Conservation (phyloP, 2,329 filamentous ascomycete genomes). For the Polytolypa hystricis region DNA sequence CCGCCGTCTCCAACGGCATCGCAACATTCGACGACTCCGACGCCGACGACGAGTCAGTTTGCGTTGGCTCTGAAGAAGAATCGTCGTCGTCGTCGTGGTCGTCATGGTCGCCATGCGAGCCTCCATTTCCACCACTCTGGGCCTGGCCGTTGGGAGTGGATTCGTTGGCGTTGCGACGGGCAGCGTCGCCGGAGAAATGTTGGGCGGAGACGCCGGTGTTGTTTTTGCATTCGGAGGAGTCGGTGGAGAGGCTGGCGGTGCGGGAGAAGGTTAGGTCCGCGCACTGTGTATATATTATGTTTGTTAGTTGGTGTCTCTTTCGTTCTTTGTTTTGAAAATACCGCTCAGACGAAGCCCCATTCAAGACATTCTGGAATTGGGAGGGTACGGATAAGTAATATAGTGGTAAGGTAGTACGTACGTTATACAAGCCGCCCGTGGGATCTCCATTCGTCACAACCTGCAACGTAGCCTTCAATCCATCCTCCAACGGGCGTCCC, state of each 20-base stretch:
- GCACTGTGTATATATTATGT: conserved; percentile 39
- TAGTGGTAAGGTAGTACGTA: conserved; percentile 28
- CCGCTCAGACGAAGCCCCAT: neutral
- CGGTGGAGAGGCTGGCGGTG: conserved; percentile 36
- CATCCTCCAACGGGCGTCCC: conserved; percentile 44
- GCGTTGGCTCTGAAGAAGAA: conserved; percentile 8
- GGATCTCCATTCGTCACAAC: conserved; percentile 53
- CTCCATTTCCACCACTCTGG: conserved; percentile 16
- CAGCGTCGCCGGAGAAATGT: conserved; percentile 28
- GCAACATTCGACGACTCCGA: conserved; percentile 22
- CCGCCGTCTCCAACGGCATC: conserved; percentile 22
- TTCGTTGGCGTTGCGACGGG: conserved; percentile 35
- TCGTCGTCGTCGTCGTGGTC: conserved; percentile 1
- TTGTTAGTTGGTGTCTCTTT: conserved; percentile 3
- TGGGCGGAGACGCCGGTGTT: conserved; percentile 43
- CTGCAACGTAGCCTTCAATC: conserved; percentile 55
- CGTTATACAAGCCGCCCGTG: conserved; percentile 56
- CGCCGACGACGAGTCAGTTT: conserved; percentile 14
- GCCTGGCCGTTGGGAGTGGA: conserved; percentile 24
- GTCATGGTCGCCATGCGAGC: conserved; percentile 1
- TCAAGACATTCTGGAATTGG: neutral
- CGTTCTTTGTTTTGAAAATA: neutral
- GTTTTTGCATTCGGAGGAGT: conserved; percentile 45
- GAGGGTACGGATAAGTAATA: no score
- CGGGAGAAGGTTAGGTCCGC: conserved; percentile 60